Evolutionary conservation across 2,329 filamentous ascomycete genomes (phyloP), one percentile per base, ranked within the genome.

Genomic region (Didymella lethalis): DNA sequence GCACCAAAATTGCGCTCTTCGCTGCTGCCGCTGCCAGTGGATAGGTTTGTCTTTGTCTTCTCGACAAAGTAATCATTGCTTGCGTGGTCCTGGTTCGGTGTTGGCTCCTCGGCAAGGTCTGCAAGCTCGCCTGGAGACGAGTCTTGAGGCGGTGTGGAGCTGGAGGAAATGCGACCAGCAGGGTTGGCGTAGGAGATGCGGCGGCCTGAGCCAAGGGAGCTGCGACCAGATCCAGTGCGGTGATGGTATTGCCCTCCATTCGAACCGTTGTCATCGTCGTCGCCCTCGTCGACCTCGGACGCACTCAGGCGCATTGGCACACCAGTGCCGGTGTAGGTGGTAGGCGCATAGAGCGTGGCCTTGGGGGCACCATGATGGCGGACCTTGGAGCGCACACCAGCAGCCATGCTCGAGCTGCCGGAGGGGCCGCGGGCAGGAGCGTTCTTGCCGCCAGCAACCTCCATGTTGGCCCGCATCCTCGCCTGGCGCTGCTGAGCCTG

Each of bases 301-400:
- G 95, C 94, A 75, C 92, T 96, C 62, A 99, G 83, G 43, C 95
- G 89, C 78, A 97, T 87, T 2, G 95, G 95, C 38, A 98, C 93
- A 54, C 92, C 93, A 40, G 89, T 90, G 60, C 92, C 90, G 56
- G 85, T 82, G 54, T 89, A 78, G 59, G 94, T 93, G 57, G 89
- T 90, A 2, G 91, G 89, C 10, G 88, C 88, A 75, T 96, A 97
- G 38, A 91, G 89, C 8, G 91, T 87, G 4, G 92, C 86, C 41
- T 88, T 90, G 8, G 88, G 88, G 74, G 94, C 93, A 63, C 90
- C 90, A 75, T 94, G 91, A 75, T 96, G 93, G 64, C 92, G 84
- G 69, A 96, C 96, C 83, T 97, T 97, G 73, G 91, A 89, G 10
- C 90, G 85, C 18, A 93, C 91, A 10, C 83, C 83, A 34, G 70